phyloP scores from a whole-genome alignment of 306 rosid species.

The Sicyos baderoa region DNA sequence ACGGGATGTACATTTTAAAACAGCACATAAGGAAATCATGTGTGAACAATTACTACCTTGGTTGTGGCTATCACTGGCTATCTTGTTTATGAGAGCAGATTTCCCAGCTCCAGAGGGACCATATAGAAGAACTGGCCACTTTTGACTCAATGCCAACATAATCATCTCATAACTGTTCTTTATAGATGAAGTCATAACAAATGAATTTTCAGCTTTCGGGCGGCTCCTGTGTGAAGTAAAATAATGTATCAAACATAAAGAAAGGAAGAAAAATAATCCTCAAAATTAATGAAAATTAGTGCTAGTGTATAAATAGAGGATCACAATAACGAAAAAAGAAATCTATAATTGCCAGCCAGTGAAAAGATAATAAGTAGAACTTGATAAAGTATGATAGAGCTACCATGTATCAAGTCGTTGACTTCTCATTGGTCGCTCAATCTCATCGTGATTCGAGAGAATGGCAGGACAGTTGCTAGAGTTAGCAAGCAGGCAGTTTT shows the following conservation, averaged over 20 bases:
- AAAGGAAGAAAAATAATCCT: background rate
- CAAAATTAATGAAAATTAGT: background rate
- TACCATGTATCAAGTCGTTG: constrained; percentile 43
- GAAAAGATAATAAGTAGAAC: constrained; percentile 5
- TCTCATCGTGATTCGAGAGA: constrained; percentile 27
- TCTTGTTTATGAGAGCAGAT: constrained; percentile 70
- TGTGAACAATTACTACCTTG: constrained; percentile 20
- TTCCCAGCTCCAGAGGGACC: constrained; percentile 88
- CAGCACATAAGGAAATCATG: background rate
- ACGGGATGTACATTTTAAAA: background rate
- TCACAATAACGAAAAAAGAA: background rate
- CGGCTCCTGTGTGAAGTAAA: constrained; percentile 40
- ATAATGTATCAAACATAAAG: background rate
- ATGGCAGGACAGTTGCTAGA: constrained; percentile 27
- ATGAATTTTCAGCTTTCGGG: constrained; percentile 29
- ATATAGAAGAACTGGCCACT: constrained; percentile 80
- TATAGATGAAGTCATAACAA: constrained; percentile 50
- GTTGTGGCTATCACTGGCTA: constrained; percentile 33
- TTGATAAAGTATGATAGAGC: constrained; percentile 13
- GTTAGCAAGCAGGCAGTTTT: constrained; percentile 33
- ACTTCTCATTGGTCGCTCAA: constrained; percentile 41
- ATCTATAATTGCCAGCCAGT: background rate
- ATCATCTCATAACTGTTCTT: constrained; percentile 64
- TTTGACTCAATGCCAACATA: constrained; percentile 58
- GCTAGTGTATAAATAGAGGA: constrained; percentile 17